Base-by-base conservation (phyloP, 208 protist genomes). In the Endotrypanum monterogeii region DNA sequence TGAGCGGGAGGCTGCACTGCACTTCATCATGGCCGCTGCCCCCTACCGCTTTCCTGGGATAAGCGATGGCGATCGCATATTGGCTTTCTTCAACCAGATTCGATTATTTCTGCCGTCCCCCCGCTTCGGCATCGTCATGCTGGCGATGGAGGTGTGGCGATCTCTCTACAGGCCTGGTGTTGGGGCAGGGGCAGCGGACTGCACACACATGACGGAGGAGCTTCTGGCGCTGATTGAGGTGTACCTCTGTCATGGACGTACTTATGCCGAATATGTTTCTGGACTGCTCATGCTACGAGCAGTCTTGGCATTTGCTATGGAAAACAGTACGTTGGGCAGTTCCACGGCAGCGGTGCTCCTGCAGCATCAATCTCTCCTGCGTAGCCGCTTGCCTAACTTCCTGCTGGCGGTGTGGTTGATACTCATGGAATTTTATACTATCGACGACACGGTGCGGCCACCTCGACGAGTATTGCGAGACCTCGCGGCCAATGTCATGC, bases 131-230 rank as follows among this genome's bases (percentile, higher is more conserved):
- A 83, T 80, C 8, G 90, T 84, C 28, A 85, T 89, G 52, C 81
- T 95, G 51, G 90, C 88, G 20, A 85, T 95, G 84, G 90, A 93
- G 80, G 88, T 82, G 61, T 92, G 86, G 82, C 80, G 82, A 20
- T 71, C 79, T 20, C 69, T 95, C 18, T 89, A 93, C 61, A 41
- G 76, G 9, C 71, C 71, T n/a, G 71, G 67, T 32, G 84, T 93
- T 61, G 83, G 73, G 16, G 84, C 83, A 2, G 75, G 76, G 25
- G 76, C 84, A 4, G 71, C 77, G 9, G 85, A 90, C 58, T 88
- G 84, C 80, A 61, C 83, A 6, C 83, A 85, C 54, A 80, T 93
- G 55, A 79, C 86, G 23, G 79, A 83, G 4, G 82, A 90, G 67
- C 50, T 93, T 66, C 71, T 95, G 30, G 71, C 74, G 46, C 61